A percentile compares a stretch with the other conserved stretches of the same genome.
phyloP scores from a whole-genome alignment of 306 rosid genomes.

The Aeschynomene evenia region DNA sequence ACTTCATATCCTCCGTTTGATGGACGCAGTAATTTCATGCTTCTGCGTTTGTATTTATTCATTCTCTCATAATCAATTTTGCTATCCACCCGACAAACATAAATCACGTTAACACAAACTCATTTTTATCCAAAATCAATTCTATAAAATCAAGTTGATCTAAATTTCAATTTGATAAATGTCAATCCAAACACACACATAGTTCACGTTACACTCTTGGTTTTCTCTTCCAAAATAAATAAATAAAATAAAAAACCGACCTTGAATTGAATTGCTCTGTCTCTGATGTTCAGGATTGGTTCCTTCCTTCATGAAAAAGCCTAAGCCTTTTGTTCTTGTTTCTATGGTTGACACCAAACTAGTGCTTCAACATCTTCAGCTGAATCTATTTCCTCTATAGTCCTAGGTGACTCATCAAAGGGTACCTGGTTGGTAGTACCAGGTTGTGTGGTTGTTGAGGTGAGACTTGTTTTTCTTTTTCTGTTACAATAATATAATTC shows the following conservation, averaged over 20 bases:
- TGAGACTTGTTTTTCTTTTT: constrained; percentile 27
- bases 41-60: too few relatives aligned
- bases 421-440: not conserved
- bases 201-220: constrained; percentile 21
- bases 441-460: constrained; percentile 7
- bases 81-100: too few relatives aligned
- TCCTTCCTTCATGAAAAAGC: constrained; percentile 22
- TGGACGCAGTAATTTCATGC: too few relatives aligned
- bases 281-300: not conserved
- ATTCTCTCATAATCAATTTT: too few relatives aligned
- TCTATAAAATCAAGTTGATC: too few relatives aligned
- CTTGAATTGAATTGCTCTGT: too few relatives aligned
- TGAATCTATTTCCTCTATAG: constrained; percentile 29
- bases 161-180: too few relatives aligned
- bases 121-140: too few relatives aligned
- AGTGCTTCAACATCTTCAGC: not conserved
- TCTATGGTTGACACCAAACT: constrained; percentile 20
- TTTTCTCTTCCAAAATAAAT: constrained; percentile 39
- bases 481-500: not conserved
- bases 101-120: too few relatives aligned
- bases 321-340: constrained; percentile 21
- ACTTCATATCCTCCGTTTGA: too few relatives aligned
- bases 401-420: not conserved
- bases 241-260: constrained; percentile 31
- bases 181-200: too few relatives aligned